Evolutionary conservation across 345 rosid genomes (phyloP).

Genomic region (Populus davidiana): DNA sequence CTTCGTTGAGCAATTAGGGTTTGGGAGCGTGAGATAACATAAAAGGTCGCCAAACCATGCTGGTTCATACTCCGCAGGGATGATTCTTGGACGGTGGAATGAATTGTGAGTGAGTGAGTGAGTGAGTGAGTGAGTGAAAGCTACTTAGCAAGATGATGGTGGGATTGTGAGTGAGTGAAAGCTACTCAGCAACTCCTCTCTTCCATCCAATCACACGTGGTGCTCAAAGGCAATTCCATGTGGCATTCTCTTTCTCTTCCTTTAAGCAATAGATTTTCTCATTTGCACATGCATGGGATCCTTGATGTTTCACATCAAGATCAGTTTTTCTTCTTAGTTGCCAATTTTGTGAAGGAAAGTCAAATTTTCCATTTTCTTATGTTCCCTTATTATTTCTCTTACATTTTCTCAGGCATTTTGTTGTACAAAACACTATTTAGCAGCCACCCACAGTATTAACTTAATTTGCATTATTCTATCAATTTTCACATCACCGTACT

Average conservation of each 20-base stretch:
- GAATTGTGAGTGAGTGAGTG: too few species aligned
- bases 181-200: conserved; percentile 25
- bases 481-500: too few species aligned
- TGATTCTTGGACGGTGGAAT: too few species aligned
- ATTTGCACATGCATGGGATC: conserved; percentile 35
- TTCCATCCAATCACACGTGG: conserved; percentile 26
- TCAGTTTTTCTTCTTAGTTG: background rate
- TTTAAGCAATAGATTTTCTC: conserved; percentile 23
- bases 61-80: background rate
- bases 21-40: background rate
- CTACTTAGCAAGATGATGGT: background rate
- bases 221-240: conserved; percentile 18
- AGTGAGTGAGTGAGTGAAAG: too few species aligned
- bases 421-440: background rate
- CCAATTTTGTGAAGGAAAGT: background rate
- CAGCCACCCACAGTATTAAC: too few species aligned
- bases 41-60: background rate
- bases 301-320: conserved; percentile 24
- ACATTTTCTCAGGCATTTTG: background rate
- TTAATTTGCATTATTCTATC: too few species aligned
- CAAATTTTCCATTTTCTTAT: background rate
- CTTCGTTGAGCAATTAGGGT: background rate
- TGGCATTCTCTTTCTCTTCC: conserved; percentile 10
- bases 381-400: background rate
- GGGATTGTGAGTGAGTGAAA: conserved; percentile 26